phyloP scores from a whole-genome alignment of 2,329 filamentous ascomycete species.

The Colletotrichum endophyticum region DNA sequence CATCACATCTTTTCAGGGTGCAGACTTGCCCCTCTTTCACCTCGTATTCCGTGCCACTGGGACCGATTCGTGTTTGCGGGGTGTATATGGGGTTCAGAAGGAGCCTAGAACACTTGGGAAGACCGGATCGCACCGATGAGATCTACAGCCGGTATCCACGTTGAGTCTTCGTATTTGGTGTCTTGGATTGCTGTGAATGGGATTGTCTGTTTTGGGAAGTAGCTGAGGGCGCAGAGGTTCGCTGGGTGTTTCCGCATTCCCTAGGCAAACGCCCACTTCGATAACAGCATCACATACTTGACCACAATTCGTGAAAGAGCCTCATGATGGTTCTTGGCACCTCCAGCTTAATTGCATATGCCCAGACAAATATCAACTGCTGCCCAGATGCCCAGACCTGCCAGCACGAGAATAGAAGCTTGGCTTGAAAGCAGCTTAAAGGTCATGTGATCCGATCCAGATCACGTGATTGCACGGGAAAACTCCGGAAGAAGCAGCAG shows the following conservation, averaged over 20 bases:
- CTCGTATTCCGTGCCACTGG: background rate
- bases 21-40: background rate
- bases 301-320: background rate
- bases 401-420: background rate
- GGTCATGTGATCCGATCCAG: accelerated
- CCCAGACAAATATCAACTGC: background rate
- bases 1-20: background rate
- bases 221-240: background rate
- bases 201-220: background rate
- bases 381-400: background rate
- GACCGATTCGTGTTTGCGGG: slow-evolving; percentile 15
- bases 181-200: background rate
- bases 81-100: background rate
- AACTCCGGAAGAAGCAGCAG: background rate
- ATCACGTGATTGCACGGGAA: background rate
- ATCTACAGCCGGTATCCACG: background rate
- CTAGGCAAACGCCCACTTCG: background rate
- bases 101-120: background rate
- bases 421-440: background rate
- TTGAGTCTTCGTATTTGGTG: background rate
- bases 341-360: background rate
- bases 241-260: background rate
- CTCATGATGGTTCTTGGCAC: background rate
- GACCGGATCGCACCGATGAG: background rate
- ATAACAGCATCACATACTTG: background rate